Evolutionary conservation across 2,329 filamentous ascomycete species (phyloP).

Genomic region (Cytospora mali): DNA sequence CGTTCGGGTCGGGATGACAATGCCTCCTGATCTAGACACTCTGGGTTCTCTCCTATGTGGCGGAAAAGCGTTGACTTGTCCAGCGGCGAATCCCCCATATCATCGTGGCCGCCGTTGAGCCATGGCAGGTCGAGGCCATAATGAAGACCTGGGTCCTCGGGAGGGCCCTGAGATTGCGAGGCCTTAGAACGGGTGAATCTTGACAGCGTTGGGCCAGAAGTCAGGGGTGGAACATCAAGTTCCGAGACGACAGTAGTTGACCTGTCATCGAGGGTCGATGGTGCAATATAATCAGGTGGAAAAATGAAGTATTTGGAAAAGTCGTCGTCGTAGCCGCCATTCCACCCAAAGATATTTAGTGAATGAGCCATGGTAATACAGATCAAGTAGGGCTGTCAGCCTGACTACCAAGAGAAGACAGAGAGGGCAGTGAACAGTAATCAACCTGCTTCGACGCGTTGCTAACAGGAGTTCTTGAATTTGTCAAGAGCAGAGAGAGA

Average conservation of each 20-base stretch:
- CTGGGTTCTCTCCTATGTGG: conserved; percentile 1
- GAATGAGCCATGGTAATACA: neutral
- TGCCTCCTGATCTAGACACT: neutral
- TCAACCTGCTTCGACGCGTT: neutral
- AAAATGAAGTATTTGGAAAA: neutral
- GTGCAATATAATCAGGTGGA: conserved; percentile 2
- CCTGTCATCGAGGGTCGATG: conserved; percentile 3
- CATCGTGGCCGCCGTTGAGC: neutral
- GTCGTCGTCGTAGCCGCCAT: neutral
- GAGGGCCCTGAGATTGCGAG: neutral
- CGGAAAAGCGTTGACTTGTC: conserved; percentile 1
- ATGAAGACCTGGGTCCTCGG: neutral
- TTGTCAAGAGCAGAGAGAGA: neutral
- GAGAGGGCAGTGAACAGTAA: neutral
- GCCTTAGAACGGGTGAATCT: neutral
- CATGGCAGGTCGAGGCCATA: neutral
- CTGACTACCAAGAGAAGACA: neutral
- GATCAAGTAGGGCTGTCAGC: neutral
- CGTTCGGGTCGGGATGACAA: conserved; percentile 6
- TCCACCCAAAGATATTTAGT: neutral
- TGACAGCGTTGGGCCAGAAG: conserved; percentile 1
- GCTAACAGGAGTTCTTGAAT: neutral
- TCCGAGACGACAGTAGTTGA: conserved; percentile 15
- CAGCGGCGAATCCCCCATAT: neutral
- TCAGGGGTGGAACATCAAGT: conserved; percentile 7